Conservation (phyloP, 306 rosid genomes). For the Betula pendula region DNA sequence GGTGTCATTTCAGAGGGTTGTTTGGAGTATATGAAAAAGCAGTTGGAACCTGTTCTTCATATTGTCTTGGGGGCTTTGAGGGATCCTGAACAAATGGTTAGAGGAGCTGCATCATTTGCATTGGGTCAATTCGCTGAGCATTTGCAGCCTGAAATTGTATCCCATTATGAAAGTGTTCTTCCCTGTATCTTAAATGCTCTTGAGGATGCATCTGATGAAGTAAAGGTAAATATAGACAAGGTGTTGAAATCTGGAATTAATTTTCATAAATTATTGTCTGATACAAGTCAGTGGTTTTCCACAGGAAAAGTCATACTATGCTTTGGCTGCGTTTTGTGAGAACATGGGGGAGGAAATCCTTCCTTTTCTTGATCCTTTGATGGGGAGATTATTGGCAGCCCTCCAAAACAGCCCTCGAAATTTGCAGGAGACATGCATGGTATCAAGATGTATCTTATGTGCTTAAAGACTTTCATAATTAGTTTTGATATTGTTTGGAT, state of each 20-base stretch:
- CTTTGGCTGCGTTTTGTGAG: constrained; percentile 98
- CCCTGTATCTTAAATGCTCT: constrained; percentile 94
- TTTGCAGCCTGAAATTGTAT: constrained; percentile 90
- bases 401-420: constrained; percentile 80
- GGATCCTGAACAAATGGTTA: constrained; percentile 96
- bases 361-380: constrained; percentile 92
- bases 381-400: constrained; percentile 79
- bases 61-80: constrained; percentile 88
- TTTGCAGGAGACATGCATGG: constrained; percentile 99
- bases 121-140: constrained; percentile 98
- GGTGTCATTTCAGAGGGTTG: constrained; percentile 99
- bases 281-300: constrained; percentile 26
- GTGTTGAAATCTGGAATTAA: constrained; percentile 24
- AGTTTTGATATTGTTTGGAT: constrained; percentile 1
- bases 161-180: constrained; percentile 94
- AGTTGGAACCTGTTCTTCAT: constrained; percentile 86
- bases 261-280: constrained; percentile 25
- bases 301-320: constrained; percentile 98
- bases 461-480: constrained; percentile 23
- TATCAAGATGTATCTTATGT: constrained; percentile 36
- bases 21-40: constrained; percentile 76
- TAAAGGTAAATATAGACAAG: constrained; percentile 63
- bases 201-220: constrained; percentile 93
- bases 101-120: constrained; percentile 99
- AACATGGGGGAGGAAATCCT: constrained; percentile 98